These are phyloP conservation scores for Phytophthora kernoviae DNA, from an alignment of 352 stramenopile species.

Conservation along the genomic window DNA sequence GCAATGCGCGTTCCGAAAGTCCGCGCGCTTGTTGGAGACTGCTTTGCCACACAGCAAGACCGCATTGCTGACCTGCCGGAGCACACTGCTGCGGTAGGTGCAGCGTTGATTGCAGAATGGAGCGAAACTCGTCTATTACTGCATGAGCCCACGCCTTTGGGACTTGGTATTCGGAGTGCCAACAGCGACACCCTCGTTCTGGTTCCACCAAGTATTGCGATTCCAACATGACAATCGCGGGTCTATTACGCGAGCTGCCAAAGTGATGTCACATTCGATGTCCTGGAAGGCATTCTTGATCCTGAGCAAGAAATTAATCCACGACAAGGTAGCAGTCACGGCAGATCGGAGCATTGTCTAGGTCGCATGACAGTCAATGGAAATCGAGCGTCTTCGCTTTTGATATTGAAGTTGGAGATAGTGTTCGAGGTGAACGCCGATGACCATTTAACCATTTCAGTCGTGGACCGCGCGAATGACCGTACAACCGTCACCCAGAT, in stretches of 20 bases:
- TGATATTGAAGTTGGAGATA: conserved; percentile 44
- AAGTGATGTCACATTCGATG: conserved; percentile 30
- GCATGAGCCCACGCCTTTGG: conserved; percentile 30
- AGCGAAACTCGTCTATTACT: conserved; percentile 5
- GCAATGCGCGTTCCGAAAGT: conserved; percentile 34
- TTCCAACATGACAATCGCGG: conserved; percentile 31
- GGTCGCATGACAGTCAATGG: conserved; percentile 31
- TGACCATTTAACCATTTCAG: conserved; percentile 23
- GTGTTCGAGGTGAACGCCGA: conserved; percentile 30
- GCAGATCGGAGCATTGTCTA: conserved; percentile 25
- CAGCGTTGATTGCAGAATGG: conserved; percentile 18
- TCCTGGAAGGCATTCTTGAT: conserved; percentile 30
- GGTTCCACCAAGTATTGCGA: conserved; percentile 21
- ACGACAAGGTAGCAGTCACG: neutral
- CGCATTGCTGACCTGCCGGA: conserved; percentile 15
- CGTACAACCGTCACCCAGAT: conserved; percentile 20
- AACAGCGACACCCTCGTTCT: conserved; percentile 32
- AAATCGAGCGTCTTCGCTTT: conserved; percentile 20
- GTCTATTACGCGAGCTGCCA: conserved; percentile 46
- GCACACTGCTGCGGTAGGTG: conserved; percentile 23
- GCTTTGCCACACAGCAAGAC: conserved; percentile 16
- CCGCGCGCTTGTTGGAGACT: conserved; percentile 23
- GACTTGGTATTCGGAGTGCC: conserved; percentile 40
- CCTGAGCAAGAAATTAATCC: conserved; percentile 14
- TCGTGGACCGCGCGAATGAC: conserved; percentile 30